Evolutionary conservation across 371 early-diverging fungal genomes (phyloP), one percentile per base, ranked within the genome.

Genomic region (Coemansia sp.): DNA sequence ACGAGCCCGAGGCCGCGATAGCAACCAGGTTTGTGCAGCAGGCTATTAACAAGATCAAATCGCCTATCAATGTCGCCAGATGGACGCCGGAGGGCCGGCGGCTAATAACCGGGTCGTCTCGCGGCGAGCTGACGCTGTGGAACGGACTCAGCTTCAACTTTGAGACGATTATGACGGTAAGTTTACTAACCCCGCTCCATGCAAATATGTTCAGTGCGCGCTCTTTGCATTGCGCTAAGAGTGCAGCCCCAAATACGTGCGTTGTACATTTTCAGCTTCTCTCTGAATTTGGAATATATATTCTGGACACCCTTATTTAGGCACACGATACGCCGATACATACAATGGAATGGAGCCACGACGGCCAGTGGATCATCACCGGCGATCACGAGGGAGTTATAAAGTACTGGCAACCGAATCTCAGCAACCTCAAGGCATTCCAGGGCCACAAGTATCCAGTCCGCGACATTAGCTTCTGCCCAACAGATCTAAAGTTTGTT

Each of bases 91-190:
- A 99, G 81, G 99, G 99, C 4, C 85, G 99, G 40, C 90, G 99
- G 54, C 81, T 99, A 16, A 92, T 99, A 36, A 97, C 99, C 3
- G 99, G 99, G 0, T 93, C 95, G 1, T 90, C 95, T 0, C 93
- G 92, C 69, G 99, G 99, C 6, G 99, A 99, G 81, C 98, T 99
- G 65, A 99, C 99, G 0, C 80, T 99, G 43, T 99, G 99, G 99
- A 99, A 98, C 77, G 99, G 99, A 5, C 83, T 97, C 40, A 94
- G 95, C 0, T 99, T 99, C 74, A 99, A 99, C 75, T 99, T 99
- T 81, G 99, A 99, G 72, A 99, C 99, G 2, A 99, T 99, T 74
- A 78, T 99, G 63, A 98, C 99, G 84, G 71, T 70, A 70, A 66
- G 71, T 16, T 42, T 7, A 20, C 47, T 7, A 8, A 2, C 47